phyloP scores from a whole-genome alignment of 176 grass and related monocot genomes.

The Aegilops umbellulata region DNA sequence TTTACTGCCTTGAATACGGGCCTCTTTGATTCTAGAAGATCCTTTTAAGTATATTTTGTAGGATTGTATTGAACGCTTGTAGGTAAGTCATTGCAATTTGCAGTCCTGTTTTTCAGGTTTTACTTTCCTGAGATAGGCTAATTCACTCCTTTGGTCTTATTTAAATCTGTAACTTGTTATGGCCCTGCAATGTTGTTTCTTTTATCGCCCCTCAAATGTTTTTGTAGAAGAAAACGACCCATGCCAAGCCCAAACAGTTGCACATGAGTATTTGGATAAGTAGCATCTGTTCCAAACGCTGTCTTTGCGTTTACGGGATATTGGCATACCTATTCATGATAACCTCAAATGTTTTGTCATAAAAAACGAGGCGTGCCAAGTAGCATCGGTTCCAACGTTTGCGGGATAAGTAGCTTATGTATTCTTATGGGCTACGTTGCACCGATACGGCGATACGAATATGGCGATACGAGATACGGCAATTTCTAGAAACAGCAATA shows the following conservation, averaged over 20 bases:
- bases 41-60: neutral
- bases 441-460: too few relatives aligned
- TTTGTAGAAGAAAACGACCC: neutral
- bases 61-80: neutral
- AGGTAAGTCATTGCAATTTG: conserved; percentile 11
- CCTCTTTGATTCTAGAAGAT: neutral
- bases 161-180: neutral
- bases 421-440: neutral
- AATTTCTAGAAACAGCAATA: too few relatives aligned
- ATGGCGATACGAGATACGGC: too few relatives aligned
- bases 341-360: too few relatives aligned
- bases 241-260: neutral
- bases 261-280: neutral
- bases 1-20: neutral
- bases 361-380: too few relatives aligned
- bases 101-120: neutral
- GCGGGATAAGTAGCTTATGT: neutral
- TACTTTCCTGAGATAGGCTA: neutral
- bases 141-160: neutral
- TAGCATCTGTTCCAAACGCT: neutral
- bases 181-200: conserved; percentile 1
- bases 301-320: neutral
- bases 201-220: neutral
- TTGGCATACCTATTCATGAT: neutral
- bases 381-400: too few relatives aligned